These are phyloP conservation scores for Coemansia sp. DNA, from an alignment of 192 early-diverging fungal species.

Conservation along the genomic window DNA sequence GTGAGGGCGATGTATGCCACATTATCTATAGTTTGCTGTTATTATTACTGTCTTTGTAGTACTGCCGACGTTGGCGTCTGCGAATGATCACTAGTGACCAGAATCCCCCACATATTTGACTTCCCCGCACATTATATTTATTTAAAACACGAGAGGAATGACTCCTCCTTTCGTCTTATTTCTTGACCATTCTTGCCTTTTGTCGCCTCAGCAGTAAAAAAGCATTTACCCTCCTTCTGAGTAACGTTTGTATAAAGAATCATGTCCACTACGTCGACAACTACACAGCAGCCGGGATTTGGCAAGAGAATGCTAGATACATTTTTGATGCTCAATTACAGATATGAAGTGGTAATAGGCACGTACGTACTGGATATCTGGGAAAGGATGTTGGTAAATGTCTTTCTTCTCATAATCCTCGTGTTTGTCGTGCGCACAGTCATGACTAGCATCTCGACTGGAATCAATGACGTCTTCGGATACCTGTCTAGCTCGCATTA, in stretches of 20 bases:
- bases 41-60: too few species aligned
- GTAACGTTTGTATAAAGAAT: background rate
- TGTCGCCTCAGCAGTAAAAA: background rate
- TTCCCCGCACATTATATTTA: too few species aligned
- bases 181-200: background rate
- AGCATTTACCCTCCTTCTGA: background rate
- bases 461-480: background rate
- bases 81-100: too few species aligned
- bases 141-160: too few species aligned
- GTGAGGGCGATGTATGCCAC: too few species aligned
- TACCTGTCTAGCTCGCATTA: background rate
- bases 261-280: background rate
- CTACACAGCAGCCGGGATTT: background rate
- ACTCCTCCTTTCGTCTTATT: too few species aligned
- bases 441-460: slow-evolving; percentile 14
- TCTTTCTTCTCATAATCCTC: slow-evolving; percentile 7
- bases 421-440: slow-evolving; percentile 23
- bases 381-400: slow-evolving; percentile 79
- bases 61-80: too few species aligned
- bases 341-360: slow-evolving; percentile 83
- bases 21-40: too few species aligned
- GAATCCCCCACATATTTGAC: too few species aligned
- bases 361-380: slow-evolving; percentile 91
- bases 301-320: slow-evolving; percentile 2
- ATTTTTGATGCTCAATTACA: slow-evolving; percentile 63